A percentile compares a stretch with the other conserved stretches of the same genome.
Conservation (phyloP, 352 stramenopile genomes). For the Pythium myriotylum region DNA sequence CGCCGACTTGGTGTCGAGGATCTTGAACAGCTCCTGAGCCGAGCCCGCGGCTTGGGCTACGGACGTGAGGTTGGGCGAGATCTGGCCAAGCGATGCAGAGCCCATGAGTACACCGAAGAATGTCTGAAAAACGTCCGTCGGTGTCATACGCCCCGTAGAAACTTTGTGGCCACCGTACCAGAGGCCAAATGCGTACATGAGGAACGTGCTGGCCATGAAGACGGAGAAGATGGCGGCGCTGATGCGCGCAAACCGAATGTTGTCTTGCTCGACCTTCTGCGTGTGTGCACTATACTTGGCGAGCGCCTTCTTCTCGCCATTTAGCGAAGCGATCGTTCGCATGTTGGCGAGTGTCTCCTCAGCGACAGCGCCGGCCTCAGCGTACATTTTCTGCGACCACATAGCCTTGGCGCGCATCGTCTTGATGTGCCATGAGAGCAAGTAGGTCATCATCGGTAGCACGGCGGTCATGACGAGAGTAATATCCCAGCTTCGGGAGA, state of each 20-base stretch:
- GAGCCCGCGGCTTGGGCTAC: constrained; percentile 41
- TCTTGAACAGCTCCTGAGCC: constrained; percentile 41
- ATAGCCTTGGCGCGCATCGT: constrained; percentile 20
- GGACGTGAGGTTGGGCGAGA: constrained; percentile 48
- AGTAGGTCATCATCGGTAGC: constrained; percentile 34
- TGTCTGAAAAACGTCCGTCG: constrained; percentile 42
- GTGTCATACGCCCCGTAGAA: constrained; percentile 30
- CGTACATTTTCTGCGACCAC: constrained; percentile 29
- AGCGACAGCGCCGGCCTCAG: constrained; percentile 17
- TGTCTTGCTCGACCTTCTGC: constrained; percentile 31
- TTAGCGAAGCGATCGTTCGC: constrained; percentile 36
- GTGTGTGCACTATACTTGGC: constrained; percentile 29
- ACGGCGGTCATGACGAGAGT: constrained; percentile 34
- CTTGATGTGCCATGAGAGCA: constrained; percentile 32
- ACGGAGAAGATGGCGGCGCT: constrained; percentile 32
- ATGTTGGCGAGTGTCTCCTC: constrained; percentile 28
- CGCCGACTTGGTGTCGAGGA: constrained; percentile 47
- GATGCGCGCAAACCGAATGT: constrained; percentile 42
- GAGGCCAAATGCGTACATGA: constrained; percentile 52
- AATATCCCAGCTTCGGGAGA: constrained; percentile 34
- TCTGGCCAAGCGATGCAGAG: constrained; percentile 40
- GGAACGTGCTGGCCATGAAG: constrained; percentile 47
- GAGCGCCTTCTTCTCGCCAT: constrained; percentile 27
- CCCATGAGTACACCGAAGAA: constrained; percentile 56
- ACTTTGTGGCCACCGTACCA: constrained; percentile 62